Percentiles rank a stretch among this genome's conserved stretches.
Evolutionary conservation across 495 filamentous ascomycete genomes (phyloP).

Genomic region (Hypoxylon lenormandii): DNA sequence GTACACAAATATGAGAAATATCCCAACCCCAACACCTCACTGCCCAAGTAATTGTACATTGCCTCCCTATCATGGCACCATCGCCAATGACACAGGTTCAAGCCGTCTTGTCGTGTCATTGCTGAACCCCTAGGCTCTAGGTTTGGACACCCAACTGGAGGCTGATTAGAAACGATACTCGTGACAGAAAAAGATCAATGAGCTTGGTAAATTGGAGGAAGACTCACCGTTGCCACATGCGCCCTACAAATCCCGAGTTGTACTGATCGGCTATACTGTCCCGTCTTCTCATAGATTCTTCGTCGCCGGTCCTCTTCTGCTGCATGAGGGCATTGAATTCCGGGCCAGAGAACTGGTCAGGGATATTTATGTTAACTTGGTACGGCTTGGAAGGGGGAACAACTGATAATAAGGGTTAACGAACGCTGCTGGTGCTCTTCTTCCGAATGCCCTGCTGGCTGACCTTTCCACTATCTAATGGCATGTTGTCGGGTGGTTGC

Average conservation of each 20-base stretch:
- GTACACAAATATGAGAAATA: no score
- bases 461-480: slow-evolving; percentile 17
- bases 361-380: neutral
- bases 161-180: slow-evolving; percentile 1
- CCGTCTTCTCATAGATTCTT: slow-evolving; percentile 15
- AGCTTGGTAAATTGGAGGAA: no score
- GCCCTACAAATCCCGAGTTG: slow-evolving; percentile 10
- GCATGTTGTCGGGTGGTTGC: slow-evolving; percentile 12
- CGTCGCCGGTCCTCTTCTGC: slow-evolving; percentile 23
- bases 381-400: neutral
- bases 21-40: no score
- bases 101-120: neutral
- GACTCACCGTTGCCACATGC: slow-evolving; percentile 29
- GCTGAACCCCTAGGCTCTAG: neutral
- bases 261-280: slow-evolving; percentile 29
- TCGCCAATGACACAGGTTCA: neutral
- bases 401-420: neutral
- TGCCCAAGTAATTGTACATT: neutral
- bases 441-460: slow-evolving; percentile 9
- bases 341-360: slow-evolving; percentile 16
- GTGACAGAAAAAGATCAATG: neutral
- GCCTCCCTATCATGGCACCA: neutral
- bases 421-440: slow-evolving; percentile 4
- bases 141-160: slow-evolving; percentile 22
- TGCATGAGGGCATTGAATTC: slow-evolving; percentile 13